Evolutionary conservation across 371 early-diverging fungal genomes (phyloP), one percentile per base, ranked within the genome.

Genomic region (Rhizopus delemar): DNA sequence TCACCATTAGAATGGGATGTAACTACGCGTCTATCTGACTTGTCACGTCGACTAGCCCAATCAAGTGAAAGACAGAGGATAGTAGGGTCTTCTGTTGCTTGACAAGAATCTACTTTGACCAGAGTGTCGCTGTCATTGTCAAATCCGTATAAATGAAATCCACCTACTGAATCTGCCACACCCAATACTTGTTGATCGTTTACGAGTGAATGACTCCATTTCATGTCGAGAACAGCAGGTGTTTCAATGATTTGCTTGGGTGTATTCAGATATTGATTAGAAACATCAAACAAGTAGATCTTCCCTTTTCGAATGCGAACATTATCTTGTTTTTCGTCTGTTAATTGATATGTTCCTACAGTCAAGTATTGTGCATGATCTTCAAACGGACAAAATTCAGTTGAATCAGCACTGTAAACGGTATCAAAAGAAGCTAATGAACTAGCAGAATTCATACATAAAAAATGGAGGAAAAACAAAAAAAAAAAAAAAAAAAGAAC

Each of bases 61-160:
- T 97, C 97, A n/a, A 95, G 60, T 0, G 97, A 95, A 16, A 95
- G 80, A 50, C 89, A 91, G 36, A 96, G 77, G 4, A 80, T 71
- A 22, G 71, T 75, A 1, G 80, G 64, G 31, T 81, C 77, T 16
- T 71, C 69, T 5, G 71, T 70, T n/a, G 71, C 71, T 59, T 74
- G 74, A 22, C 67, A 12, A 51, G 69, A 50, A 59, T 75, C 51
- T 45, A 70, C 35, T 22, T 41, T 56, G 72, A 78, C 60, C 64
- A 81, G 31, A 46, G 63, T n/a, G 56, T 69, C 71, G 0, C 62
- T 52, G 39, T 22, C 22, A n/a, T 61, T 52, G n/a, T 68, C 62
- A 53, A 81, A 58, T 9, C 76, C 72, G 57, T 82, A 86, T 15
- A 85, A 51, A 15, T 63, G 63, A 13, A 87, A 69, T 12, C 81